Conservation (phyloP, 768 basidiomycete genomes). For the Dentipellis sp. region DNA sequence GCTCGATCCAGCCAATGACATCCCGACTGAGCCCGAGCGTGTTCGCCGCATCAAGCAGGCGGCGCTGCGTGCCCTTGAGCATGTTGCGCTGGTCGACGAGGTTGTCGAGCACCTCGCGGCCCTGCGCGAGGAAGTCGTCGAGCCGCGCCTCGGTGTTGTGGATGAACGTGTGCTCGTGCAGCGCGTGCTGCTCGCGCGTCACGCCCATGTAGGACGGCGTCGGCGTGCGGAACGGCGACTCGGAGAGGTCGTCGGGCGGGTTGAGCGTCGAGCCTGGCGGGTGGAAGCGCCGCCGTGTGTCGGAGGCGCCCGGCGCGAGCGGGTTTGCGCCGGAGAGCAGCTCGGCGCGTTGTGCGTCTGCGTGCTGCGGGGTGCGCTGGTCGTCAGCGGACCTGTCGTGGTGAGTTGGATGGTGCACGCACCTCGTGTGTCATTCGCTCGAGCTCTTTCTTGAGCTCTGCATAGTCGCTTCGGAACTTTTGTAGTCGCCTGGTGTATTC, state of each 20-base stretch:
- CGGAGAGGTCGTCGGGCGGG: constrained; percentile 40
- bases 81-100: constrained; percentile 88
- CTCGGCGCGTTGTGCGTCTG: constrained; percentile 23
- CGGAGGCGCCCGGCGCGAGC: constrained; percentile 31
- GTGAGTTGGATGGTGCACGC: background rate
- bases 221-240: constrained; percentile 74
- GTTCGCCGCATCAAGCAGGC: constrained; percentile 85
- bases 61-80: constrained; percentile 88
- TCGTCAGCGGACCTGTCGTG: background rate
- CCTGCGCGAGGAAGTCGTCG: constrained; percentile 90
- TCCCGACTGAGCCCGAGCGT: constrained; percentile 89
- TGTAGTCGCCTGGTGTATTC: constrained; percentile 65
- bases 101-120: constrained; percentile 85
- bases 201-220: constrained; percentile 43
- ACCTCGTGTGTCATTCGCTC: constrained; percentile 65
- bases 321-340: constrained; percentile 39
- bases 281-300: constrained; percentile 59
- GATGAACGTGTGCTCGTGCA: constrained; percentile 85
- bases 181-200: constrained; percentile 66
- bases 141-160: constrained; percentile 73
- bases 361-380: background rate
- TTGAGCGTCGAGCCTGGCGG: constrained; percentile 16
- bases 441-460: constrained; percentile 75
- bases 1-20: constrained; percentile 96
- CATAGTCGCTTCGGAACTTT: constrained; percentile 83